Conservation (phyloP, 2,329 filamentous ascomycete genomes). For the Blumeria hordei region DNA sequence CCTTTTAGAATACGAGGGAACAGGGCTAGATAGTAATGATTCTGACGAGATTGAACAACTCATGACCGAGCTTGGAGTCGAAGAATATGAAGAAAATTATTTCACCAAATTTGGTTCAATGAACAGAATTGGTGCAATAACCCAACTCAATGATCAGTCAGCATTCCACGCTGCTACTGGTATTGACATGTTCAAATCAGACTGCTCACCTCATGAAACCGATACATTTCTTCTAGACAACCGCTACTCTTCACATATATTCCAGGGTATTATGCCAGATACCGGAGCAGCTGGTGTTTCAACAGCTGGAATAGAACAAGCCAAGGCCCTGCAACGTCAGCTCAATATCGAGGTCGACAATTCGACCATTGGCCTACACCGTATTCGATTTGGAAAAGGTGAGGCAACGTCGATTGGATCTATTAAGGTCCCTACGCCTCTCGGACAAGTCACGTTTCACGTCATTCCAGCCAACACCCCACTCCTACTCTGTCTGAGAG, state of each 20-base stretch:
- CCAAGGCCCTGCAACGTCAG: not conserved
- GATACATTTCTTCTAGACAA: not conserved
- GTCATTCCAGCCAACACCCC: not conserved
- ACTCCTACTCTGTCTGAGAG: not conserved
- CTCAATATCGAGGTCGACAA: not conserved
- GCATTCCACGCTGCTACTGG: not conserved
- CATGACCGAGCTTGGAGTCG: not conserved
- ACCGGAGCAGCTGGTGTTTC: not conserved
- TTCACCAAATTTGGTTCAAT: not conserved
- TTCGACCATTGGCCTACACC: not conserved
- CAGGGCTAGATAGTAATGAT: not conserved
- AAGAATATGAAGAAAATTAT: not conserved
- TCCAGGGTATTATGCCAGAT: not conserved
- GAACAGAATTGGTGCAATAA: not conserved
- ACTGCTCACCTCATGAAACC: not conserved
- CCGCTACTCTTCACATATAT: not conserved
- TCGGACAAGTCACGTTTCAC: not conserved
- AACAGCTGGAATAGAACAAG: not conserved
- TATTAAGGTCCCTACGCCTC: not conserved
- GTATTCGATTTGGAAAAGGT: not conserved
- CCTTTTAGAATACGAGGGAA: not conserved
- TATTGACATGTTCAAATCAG: not conserved
- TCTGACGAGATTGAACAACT: not conserved
- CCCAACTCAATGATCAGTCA: not conserved
- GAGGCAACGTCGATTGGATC: not conserved